Evolutionary conservation across 768 basidiomycete species (phyloP), one percentile per base, ranked within the genome.

Genomic region (Dacryopinax primogenitus): DNA sequence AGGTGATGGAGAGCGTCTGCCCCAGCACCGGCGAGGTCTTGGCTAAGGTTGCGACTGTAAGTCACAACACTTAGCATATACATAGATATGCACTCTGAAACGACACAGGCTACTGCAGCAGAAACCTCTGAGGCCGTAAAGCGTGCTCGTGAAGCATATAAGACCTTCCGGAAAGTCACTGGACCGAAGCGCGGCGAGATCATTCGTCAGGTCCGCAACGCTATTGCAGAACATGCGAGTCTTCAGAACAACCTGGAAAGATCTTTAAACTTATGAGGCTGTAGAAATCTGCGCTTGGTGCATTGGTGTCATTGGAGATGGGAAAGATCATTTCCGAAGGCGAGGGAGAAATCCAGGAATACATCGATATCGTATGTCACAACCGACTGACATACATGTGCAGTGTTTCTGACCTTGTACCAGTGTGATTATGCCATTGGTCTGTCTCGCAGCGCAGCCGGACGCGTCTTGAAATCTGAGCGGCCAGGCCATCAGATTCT

Each of bases 391-490:
- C 33, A 33, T 41, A 37, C 23, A 63, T 62, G 32, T 44, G 34
- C 61, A 41, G 37, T 33, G 28, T n/a, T 47, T 34, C 28, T 63
- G 39, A 62, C 28, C 18, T 63, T 11, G n/a, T 33, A n/a, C 13
- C 64, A 94, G 92, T 94, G 92, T 69, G 93, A 96, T 75, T 95
- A 92, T 75, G 93, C 84, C n/a, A 85, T 91, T 21, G 93, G 93
- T 15, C 77, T 96, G 41, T 94, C 92, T 16, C 82, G 92, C 69
- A 92, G 91, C 85, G 94, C 95, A 89, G 91, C 91, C 67, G 93
- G 93, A 34, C 81, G 85, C 63, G 83, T 95, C 13, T 80, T 96
- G 66, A 84, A 87, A 35, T 93, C 91, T 64, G 93, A 96, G 74
- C 81, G 93, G 68, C 87, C 88, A 18, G 92, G 91, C 7, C 93